phyloP scores from a whole-genome alignment of 805 yeast species.

The Candida namnaoensis region DNA sequence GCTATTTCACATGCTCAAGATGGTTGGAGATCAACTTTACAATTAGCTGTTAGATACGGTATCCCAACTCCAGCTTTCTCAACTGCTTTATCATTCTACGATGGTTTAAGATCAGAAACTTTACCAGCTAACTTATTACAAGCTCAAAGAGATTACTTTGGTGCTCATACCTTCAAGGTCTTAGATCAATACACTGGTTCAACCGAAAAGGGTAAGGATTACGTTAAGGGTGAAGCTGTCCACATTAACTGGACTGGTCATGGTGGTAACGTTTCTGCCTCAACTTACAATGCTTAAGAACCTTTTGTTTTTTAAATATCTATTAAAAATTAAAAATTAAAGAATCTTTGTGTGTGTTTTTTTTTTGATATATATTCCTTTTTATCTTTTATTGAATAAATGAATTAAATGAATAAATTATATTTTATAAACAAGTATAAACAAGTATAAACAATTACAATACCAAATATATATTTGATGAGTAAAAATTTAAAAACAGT shows the following conservation, averaged over 20 bases:
- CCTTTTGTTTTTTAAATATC: background rate
- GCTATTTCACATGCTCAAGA: constrained; percentile 91
- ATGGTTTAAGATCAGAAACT: constrained; percentile 94
- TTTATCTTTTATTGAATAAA: too few species aligned
- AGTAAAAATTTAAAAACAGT: too few species aligned
- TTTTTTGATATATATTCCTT: too few species aligned
- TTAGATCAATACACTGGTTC: constrained; percentile 53
- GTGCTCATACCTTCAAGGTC: constrained; percentile 98
- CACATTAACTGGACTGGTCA: constrained; percentile 99
- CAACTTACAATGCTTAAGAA: constrained; percentile 85
- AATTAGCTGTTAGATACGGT: constrained; percentile 74
- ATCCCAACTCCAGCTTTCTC: constrained; percentile 97
- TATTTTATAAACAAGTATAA: too few species aligned
- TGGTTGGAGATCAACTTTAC: constrained; percentile 90
- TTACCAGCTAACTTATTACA: constrained; percentile 97
- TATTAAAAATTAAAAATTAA: background rate
- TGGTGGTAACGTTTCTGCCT: constrained; percentile 96
- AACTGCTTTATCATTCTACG: constrained; percentile 96
- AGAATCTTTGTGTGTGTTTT: too few species aligned
- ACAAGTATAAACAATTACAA: too few species aligned
- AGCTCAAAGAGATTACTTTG: constrained; percentile 99
- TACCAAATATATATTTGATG: too few species aligned
- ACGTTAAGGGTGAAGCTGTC: constrained; percentile 42
- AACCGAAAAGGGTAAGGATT: background rate
- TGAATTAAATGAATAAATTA: too few species aligned